phyloP scores from a whole-genome alignment of 805 yeast species.

The Pichia ethanolica region DNA sequence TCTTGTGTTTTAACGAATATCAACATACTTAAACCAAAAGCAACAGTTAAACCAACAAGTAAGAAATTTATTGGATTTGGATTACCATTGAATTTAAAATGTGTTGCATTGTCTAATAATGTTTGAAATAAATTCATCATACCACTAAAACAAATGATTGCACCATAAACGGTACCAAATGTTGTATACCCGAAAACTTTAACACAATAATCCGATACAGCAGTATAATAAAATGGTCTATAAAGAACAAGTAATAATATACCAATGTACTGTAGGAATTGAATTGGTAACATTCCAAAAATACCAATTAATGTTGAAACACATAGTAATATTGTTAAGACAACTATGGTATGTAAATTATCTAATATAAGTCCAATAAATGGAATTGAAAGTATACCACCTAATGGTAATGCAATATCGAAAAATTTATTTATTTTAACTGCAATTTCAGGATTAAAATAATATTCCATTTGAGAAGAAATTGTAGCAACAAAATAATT shows the following conservation, averaged over 20 bases:
- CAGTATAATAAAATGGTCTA: conserved; percentile 89
- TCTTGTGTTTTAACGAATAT: conserved; percentile 37
- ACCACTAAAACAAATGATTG: conserved; percentile 77
- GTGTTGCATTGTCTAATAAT: conserved; percentile 62
- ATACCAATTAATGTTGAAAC: conserved; percentile 62
- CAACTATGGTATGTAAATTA: conserved; percentile 54
- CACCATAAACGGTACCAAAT: conserved; percentile 87
- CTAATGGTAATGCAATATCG: conserved; percentile 81
- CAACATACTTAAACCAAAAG: conserved; percentile 42
- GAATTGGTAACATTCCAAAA: conserved; percentile 51
- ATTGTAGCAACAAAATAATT: conserved; percentile 91
- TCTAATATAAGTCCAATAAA: conserved; percentile 78
- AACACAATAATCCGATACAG: conserved; percentile 85
- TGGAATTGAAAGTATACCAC: conserved; percentile 83
- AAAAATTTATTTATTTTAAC: conserved; percentile 60
- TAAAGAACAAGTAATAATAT: conserved; percentile 68
- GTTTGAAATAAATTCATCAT: conserved; percentile 70
- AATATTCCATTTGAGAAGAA: conserved; percentile 69
- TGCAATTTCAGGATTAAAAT: conserved; percentile 52
- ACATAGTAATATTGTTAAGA: conserved; percentile 43
- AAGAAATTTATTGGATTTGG: conserved; percentile 70
- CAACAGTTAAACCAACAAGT: conserved; percentile 46
- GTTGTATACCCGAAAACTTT: conserved; percentile 90
- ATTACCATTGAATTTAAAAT: conserved; percentile 56
- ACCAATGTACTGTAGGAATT: conserved; percentile 54